Evolutionary conservation across 179 eudicot species (phyloP).

Genomic region (Drosera spatulata): DNA sequence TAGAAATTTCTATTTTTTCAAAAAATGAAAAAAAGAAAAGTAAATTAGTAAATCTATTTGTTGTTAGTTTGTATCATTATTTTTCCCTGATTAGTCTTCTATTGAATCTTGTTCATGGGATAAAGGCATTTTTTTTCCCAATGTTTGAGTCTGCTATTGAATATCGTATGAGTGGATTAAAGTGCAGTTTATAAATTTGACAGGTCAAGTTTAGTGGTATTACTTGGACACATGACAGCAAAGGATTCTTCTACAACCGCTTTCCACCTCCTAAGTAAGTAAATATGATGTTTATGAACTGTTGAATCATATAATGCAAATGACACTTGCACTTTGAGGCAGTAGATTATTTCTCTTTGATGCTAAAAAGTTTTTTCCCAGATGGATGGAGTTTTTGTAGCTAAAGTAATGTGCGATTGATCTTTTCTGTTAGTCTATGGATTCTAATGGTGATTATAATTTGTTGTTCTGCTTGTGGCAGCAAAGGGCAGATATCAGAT

Average conservation of each 20-base stretch:
- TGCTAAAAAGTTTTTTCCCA: no score
- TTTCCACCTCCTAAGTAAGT: conserved; percentile 90
- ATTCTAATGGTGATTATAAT: no score
- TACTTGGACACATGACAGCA: conserved; percentile 91
- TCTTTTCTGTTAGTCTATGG: no score
- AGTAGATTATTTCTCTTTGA: neutral
- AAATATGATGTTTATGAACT: conserved; percentile 1
- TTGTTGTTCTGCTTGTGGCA: conserved; percentile 9
- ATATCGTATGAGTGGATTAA: neutral
- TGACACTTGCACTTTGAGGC: neutral
- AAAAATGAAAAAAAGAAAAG: no score
- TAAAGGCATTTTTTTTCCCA: no score
- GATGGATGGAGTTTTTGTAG: no score
- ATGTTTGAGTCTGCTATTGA: no score
- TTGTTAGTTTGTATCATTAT: neutral
- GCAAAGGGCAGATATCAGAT: conserved; percentile 64
- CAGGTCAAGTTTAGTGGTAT: conserved; percentile 88
- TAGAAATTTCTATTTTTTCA: neutral
- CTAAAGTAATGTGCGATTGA: no score
- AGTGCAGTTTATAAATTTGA: conserved; percentile 6
- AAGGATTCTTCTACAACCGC: conserved; percentile 90
- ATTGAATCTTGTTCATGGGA: neutral
- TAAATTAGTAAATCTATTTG: neutral
- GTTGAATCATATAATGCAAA: neutral
- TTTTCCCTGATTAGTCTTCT: neutral